These are phyloP conservation scores for Actinomortierella ambigua DNA, from an alignment of 371 early-diverging fungal genomes.

Conservation along the genomic window DNA sequence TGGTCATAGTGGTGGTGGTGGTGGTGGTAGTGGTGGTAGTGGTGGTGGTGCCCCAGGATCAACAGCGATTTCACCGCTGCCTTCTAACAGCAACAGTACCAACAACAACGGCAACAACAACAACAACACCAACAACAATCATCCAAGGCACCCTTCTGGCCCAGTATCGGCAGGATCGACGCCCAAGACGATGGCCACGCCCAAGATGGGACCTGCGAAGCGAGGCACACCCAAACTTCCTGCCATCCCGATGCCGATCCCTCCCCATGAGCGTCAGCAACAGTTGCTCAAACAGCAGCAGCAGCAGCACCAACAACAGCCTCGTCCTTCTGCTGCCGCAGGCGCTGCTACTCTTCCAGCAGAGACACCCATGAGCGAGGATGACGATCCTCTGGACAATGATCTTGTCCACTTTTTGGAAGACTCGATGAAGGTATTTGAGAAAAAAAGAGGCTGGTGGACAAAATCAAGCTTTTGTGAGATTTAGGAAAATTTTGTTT, in stretches of 20 bases:
- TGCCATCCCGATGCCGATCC: slow-evolving; percentile 16
- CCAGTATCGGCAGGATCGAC: slow-evolving; percentile 25
- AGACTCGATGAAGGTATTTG: slow-evolving; percentile 25
- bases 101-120: slow-evolving; percentile 6
- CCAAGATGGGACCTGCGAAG: no score
- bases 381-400: slow-evolving; percentile 34
- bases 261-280: slow-evolving; percentile 26
- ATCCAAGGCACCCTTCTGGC: not conserved
- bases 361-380: slow-evolving; percentile 16
- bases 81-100: no score
- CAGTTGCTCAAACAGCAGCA: slow-evolving; percentile 20
- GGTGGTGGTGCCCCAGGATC: not conserved
- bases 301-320: slow-evolving; percentile 15
- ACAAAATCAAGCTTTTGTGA: not conserved
- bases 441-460: not conserved
- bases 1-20: slow-evolving; percentile 6
- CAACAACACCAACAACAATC: slow-evolving; percentile 19
- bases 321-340: not conserved
- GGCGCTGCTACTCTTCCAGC: slow-evolving; percentile 10
- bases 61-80: slow-evolving; percentile 5
- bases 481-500: not conserved
- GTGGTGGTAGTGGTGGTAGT: not conserved
- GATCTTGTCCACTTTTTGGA: slow-evolving; percentile 41
- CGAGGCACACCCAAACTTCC: not conserved
- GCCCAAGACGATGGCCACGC: slow-evolving; percentile 13